These are phyloP conservation scores for Spinacia oleracea DNA, from an alignment of 179 eudicot species.

Conservation along the genomic window DNA sequence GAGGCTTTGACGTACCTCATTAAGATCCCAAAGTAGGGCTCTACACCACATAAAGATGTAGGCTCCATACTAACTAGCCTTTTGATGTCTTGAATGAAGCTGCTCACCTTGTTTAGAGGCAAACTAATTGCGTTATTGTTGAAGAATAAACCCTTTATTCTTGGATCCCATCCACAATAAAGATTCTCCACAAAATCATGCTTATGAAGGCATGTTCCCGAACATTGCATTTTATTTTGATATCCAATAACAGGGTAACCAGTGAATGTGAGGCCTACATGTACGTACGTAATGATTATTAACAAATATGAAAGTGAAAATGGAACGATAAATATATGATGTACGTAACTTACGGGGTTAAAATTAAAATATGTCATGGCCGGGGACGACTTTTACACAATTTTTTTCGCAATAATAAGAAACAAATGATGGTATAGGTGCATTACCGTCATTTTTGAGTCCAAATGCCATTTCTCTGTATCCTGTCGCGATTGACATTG, in stretches of 20 bases:
- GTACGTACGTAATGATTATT: not conserved
- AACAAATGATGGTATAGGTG: too few species aligned
- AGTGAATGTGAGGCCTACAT: slow-evolving; percentile 22
- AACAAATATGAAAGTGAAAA: too few species aligned
- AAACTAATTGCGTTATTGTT: slow-evolving; percentile 17
- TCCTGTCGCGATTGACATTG: too few species aligned
- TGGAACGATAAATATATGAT: too few species aligned
- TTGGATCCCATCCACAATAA: slow-evolving; percentile 35
- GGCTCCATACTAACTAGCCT: slow-evolving; percentile 17
- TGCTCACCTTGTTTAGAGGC: slow-evolving; percentile 21
- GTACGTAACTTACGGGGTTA: too few species aligned
- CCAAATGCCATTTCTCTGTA: too few species aligned
- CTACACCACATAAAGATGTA: slow-evolving; percentile 27
- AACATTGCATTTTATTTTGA: slow-evolving; percentile 32
- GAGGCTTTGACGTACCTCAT: slow-evolving; percentile 36
- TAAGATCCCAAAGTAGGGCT: slow-evolving; percentile 31
- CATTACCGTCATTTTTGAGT: too few species aligned
- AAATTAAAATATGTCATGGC: too few species aligned
- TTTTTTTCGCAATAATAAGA: too few species aligned
- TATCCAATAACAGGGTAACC: slow-evolving; percentile 35
- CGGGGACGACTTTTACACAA: too few species aligned
- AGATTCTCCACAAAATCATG: not conserved
- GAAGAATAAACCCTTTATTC: slow-evolving; percentile 21
- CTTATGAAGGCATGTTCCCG: slow-evolving; percentile 16
- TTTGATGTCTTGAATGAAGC: slow-evolving; percentile 35